Percentiles rank a stretch among this genome's conserved stretches.
Evolutionary conservation across 139 green algal genomes (phyloP).

Genomic region (Picochlorum sp.): DNA sequence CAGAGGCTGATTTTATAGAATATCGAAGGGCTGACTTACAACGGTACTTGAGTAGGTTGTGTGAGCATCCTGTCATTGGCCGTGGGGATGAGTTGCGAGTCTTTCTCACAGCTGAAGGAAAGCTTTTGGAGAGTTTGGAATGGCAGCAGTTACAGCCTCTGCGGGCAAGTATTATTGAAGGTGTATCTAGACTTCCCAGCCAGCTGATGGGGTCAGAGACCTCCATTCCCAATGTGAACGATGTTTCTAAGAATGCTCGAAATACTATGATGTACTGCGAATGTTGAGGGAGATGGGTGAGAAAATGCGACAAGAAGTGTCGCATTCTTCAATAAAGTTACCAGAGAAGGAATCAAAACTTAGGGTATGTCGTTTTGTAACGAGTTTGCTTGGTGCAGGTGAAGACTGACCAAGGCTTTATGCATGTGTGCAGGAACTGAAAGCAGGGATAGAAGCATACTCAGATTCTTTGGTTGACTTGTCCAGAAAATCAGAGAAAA

Average conservation of each 20-base stretch:
- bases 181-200: constrained; percentile 52
- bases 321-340: constrained; percentile 21
- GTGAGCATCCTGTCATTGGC: constrained; percentile 62
- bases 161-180: constrained; percentile 56
- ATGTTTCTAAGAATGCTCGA: constrained; percentile 49
- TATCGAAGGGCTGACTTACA: constrained; percentile 61
- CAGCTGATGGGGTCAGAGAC: constrained; percentile 59
- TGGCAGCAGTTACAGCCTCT: constrained; percentile 59
- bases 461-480: constrained; percentile 36
- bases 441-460: constrained; percentile 33
- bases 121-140: constrained; percentile 36
- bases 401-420: not conserved
- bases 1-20: constrained; percentile 70
- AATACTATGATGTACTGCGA: constrained; percentile 55
- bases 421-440: constrained; percentile 19
- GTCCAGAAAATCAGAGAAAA: constrained; percentile 44
- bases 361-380: constrained; percentile 2
- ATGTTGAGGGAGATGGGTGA: constrained; percentile 63
- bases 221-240: constrained; percentile 46
- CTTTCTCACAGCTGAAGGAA: constrained; percentile 72
- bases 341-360: constrained; percentile 29
- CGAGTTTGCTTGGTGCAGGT: not conserved
- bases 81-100: constrained; percentile 58
- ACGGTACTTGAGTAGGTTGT: constrained; percentile 72
- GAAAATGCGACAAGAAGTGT: constrained; percentile 27